These are phyloP conservation scores for Ceratorhiza oryzae-sativae DNA, from an alignment of 1,284 basidiomycete genomes.

Conservation along the genomic window DNA sequence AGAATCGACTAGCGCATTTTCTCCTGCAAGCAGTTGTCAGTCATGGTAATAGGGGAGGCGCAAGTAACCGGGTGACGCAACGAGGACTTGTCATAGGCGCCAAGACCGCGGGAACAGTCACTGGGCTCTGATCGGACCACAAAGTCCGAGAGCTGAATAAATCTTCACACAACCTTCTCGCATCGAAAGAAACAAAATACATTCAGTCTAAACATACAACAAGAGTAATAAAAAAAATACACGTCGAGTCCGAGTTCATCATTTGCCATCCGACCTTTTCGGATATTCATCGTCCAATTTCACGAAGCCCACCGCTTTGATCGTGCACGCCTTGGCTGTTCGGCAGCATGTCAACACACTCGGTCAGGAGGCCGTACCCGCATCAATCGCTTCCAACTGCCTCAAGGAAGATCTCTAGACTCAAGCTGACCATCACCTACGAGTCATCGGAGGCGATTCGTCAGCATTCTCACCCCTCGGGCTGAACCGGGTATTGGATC, in stretches of 20 bases:
- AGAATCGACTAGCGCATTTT: neutral
- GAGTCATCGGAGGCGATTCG: neutral
- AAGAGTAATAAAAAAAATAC: constrained; percentile 16
- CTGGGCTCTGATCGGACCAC: neutral
- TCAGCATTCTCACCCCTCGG: neutral
- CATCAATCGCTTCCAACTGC: neutral
- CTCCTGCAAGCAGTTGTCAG: too few relatives aligned
- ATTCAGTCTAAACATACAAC: constrained; percentile 26
- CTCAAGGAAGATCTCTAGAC: constrained; percentile 18
- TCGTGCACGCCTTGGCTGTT: neutral
- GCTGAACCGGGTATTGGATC: neutral
- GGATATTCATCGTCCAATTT: neutral
- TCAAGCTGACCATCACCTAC: constrained; percentile 14
- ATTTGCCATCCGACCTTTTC: neutral
- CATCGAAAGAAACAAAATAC: neutral
- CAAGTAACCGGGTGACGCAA: neutral
- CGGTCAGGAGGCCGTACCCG: constrained; percentile 29
- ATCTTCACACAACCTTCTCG: too few relatives aligned
- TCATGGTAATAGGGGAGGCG: neutral
- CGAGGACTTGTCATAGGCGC: neutral
- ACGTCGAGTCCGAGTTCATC: neutral
- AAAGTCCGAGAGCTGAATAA: too few relatives aligned
- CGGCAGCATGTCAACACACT: neutral
- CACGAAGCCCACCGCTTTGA: neutral
- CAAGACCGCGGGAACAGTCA: neutral